Evolutionary conservation across 2,329 filamentous ascomycete genomes (phyloP).

Genomic region (Colletotrichum coccodes): DNA sequence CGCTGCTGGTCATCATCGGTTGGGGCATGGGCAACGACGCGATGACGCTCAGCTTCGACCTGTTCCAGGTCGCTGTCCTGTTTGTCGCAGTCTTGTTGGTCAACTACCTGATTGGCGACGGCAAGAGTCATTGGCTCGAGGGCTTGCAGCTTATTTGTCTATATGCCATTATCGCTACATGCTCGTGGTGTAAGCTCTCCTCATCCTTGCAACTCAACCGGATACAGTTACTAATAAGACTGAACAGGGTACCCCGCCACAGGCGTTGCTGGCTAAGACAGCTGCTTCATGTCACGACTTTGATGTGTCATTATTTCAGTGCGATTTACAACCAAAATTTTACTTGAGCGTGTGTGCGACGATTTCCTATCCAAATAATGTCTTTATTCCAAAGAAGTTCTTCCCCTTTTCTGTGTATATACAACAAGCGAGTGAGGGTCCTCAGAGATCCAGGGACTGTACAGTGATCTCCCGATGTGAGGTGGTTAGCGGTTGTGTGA

Average conservation of each 20-base stretch:
- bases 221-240: neutral
- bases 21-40: slow-evolving; percentile 78
- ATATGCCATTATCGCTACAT: slow-evolving; percentile 82
- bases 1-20: slow-evolving; percentile 79
- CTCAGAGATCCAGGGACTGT: neutral
- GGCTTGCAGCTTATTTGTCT: slow-evolving; percentile 80
- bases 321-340: neutral
- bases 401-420: slow-evolving; percentile 7
- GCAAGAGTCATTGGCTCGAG: slow-evolving; percentile 85
- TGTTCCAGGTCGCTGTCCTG: slow-evolving; percentile 87
- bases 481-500: neutral
- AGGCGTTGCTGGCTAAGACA: slow-evolving; percentile 24
- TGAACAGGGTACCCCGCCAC: slow-evolving; percentile 16
- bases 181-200: slow-evolving; percentile 66
- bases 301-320: neutral
- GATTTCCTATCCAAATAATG: slow-evolving; percentile 21
- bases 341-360: slow-evolving; percentile 13
- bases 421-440: neutral
- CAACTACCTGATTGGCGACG: slow-evolving; percentile 87
- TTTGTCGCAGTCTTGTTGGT: slow-evolving; percentile 87
- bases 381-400: slow-evolving; percentile 1
- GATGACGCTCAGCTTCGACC: slow-evolving; percentile 88
- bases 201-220: fast-evolving
- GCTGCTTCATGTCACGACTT: neutral
- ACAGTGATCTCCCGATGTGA: neutral